These are phyloP conservation scores for Isoetes taiwanensis DNA, from an alignment of 75 land plant genomes.

Conservation along the genomic window DNA sequence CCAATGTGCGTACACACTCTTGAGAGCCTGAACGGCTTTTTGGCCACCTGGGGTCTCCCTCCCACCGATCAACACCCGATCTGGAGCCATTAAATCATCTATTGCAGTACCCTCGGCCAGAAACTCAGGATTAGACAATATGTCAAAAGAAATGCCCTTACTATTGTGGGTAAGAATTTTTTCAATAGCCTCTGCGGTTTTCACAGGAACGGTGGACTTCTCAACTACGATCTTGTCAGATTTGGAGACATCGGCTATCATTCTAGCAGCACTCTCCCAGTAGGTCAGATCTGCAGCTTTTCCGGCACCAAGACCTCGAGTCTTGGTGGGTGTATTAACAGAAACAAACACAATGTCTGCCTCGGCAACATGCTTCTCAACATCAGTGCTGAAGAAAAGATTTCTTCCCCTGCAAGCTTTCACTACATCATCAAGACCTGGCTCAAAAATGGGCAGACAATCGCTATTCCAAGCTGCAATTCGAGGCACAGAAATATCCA, in stretches of 20 bases:
- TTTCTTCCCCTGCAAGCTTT: constrained; percentile 64
- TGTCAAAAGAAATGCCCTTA: constrained; percentile 73
- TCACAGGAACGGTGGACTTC: constrained; percentile 79
- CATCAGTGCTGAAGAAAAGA: constrained; percentile 71
- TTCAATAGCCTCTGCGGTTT: constrained; percentile 70
- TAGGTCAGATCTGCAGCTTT: constrained; percentile 90
- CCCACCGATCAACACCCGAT: constrained; percentile 71
- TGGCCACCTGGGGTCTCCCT: constrained; percentile 69
- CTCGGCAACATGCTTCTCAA: constrained; percentile 49
- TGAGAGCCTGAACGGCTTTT: constrained; percentile 49
- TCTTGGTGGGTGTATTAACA: constrained; percentile 86
- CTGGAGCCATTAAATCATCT: constrained; percentile 40
- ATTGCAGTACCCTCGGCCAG: constrained; percentile 88
- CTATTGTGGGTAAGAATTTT: constrained; percentile 75
- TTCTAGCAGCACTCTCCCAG: constrained; percentile 83
- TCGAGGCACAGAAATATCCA: constrained; percentile 50
- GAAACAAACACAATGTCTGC: constrained; percentile 80
- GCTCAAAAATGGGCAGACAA: constrained; percentile 70
- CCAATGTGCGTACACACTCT: constrained; percentile 76
- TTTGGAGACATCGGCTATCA: constrained; percentile 72
- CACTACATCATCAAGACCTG: constrained; percentile 72
- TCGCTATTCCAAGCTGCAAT: constrained; percentile 85
- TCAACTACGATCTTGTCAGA: constrained; percentile 76
- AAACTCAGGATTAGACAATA: constrained; percentile 80
- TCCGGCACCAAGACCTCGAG: constrained; percentile 79